These are phyloP conservation scores for Zygosaccharomyces bailii DNA, from an alignment of 805 yeast species.

Conservation along the genomic window DNA sequence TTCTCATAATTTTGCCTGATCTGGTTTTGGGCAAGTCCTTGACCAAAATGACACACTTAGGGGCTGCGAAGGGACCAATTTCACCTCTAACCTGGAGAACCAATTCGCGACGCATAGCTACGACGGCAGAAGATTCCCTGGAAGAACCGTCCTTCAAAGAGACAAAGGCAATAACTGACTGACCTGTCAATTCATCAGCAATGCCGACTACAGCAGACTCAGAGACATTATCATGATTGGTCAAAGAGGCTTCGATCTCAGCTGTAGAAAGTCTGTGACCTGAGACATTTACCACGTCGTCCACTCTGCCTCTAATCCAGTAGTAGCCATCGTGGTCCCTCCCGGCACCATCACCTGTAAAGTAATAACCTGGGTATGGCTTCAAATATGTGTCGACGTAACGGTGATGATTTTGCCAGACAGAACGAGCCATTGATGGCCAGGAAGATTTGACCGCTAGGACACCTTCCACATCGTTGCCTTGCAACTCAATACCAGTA, in stretches of 20 bases:
- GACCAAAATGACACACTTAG: constrained; percentile 67
- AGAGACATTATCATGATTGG: constrained; percentile 65
- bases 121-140: constrained; percentile 35
- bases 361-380: constrained; percentile 78
- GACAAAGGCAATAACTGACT: constrained; percentile 80
- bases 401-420: constrained; percentile 72
- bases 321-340: constrained; percentile 79
- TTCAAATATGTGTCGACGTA: constrained; percentile 77
- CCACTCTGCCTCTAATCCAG: constrained; percentile 85
- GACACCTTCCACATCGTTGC: constrained; percentile 77
- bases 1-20: constrained; percentile 85
- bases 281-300: constrained; percentile 82
- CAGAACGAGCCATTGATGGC: constrained; percentile 85
- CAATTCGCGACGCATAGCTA: constrained; percentile 55
- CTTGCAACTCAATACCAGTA: constrained; percentile 63
- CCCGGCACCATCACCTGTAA: constrained; percentile 89
- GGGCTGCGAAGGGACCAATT: constrained; percentile 86
- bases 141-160: constrained; percentile 55
- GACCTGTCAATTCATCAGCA: constrained; percentile 80
- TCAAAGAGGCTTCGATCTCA: constrained; percentile 78
- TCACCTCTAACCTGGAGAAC: constrained; percentile 69
- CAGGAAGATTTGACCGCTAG: constrained; percentile 67
- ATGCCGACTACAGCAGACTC: constrained; percentile 85
- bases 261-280: constrained; percentile 89
- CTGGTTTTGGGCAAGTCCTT: constrained; percentile 81